These are phyloP conservation scores for Malus fusca DNA, from an alignment of 306 rosid species.

Conservation along the genomic window DNA sequence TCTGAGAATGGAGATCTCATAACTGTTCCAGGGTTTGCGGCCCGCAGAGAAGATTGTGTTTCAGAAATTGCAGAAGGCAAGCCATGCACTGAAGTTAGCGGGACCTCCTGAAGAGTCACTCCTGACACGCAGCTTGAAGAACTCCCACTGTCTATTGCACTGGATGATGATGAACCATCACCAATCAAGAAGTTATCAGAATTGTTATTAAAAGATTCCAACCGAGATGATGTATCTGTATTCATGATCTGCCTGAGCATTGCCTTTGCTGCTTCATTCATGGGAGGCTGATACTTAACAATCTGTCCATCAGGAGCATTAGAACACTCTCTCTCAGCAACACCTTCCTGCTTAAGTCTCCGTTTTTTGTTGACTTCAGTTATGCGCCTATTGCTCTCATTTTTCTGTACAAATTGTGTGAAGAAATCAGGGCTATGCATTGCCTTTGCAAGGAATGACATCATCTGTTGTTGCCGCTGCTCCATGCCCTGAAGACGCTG, in stretches of 20 bases:
- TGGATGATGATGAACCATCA: constrained; percentile 46
- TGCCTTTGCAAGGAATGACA: constrained; percentile 97
- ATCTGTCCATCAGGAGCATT: constrained; percentile 75
- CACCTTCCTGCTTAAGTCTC: constrained; percentile 71
- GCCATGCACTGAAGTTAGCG: constrained; percentile 42
- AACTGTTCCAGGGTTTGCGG: constrained; percentile 42
- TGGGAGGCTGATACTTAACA: constrained; percentile 67
- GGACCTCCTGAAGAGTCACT: constrained; percentile 79
- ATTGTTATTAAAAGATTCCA: constrained; percentile 41
- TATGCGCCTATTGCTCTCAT: constrained; percentile 73
- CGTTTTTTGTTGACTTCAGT: constrained; percentile 80
- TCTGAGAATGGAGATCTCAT: constrained; percentile 28
- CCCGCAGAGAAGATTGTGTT: constrained; percentile 36
- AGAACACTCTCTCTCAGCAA: constrained; percentile 41
- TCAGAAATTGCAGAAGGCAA: constrained; percentile 39
- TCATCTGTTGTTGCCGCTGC: constrained; percentile 95
- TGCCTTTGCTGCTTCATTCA: constrained; percentile 71
- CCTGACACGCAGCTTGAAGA: constrained; percentile 57
- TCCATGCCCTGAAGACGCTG: constrained; percentile 98
- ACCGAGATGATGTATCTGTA: constrained; percentile 45
- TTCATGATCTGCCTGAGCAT: constrained; percentile 78
- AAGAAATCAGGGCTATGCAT: constrained; percentile 94
- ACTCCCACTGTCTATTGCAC: constrained; percentile 50
- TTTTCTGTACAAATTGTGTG: constrained; percentile 90
- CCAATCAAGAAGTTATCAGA: constrained; percentile 49